Evolutionary conservation across 805 yeast species (phyloP).

Genomic region (Lipomyces sp.): DNA sequence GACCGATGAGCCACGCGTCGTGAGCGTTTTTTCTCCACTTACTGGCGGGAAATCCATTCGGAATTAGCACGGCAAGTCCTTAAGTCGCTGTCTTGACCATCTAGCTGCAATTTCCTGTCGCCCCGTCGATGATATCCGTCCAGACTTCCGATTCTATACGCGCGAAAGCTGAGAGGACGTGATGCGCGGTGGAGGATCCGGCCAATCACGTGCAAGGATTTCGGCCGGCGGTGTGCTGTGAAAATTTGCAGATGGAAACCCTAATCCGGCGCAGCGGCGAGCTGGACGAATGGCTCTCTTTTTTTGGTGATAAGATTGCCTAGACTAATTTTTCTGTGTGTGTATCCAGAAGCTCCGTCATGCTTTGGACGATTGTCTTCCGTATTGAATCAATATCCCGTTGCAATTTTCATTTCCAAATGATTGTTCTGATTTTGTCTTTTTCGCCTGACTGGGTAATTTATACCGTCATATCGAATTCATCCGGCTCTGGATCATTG

Average conservation of each 20-base stretch:
- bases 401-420: too few species aligned
- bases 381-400: too few species aligned
- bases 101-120: neutral
- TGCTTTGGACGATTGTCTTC: too few species aligned
- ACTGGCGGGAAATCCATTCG: slow-evolving; percentile 23
- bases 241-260: slow-evolving; percentile 2
- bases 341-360: too few species aligned
- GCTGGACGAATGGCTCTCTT: too few species aligned
- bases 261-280: too few species aligned
- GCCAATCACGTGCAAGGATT: slow-evolving; percentile 8
- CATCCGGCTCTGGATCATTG: too few species aligned
- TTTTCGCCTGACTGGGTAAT: too few species aligned
- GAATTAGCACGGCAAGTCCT: neutral
- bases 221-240: neutral
- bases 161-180: neutral
- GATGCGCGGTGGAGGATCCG: neutral
- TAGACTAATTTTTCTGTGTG: too few species aligned
- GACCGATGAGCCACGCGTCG: neutral
- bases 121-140: neutral
- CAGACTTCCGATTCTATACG: neutral
- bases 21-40: slow-evolving; percentile 2
- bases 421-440: too few species aligned
- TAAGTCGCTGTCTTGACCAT: neutral
- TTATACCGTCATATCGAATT: too few species aligned
- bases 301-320: too few species aligned